Evolutionary conservation across 2,329 filamentous ascomycete genomes (phyloP), one percentile per base, ranked within the genome.

Genomic region (Kalmusia sp.): DNA sequence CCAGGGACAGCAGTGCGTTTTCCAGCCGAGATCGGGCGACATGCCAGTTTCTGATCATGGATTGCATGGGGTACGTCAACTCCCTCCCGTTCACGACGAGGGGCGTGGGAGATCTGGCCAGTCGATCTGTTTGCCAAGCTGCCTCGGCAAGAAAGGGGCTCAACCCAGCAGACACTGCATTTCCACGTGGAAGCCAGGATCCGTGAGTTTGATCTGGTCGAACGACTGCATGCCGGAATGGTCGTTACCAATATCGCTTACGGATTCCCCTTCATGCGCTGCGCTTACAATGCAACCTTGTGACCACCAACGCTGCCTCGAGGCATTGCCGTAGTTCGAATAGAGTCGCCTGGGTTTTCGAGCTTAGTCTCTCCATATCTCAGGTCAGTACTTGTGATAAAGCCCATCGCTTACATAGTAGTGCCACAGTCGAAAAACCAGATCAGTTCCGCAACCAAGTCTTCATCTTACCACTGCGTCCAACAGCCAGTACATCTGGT

Each of bases 111-210:
- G 30, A 45, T 45, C 28, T 45, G 30, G 41, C 41, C 41, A 34
- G 28, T 34, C 28, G 30, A 45, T 45, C 30, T 35, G 30, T 9
- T 14, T 38, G 35, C 17, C 12, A 24, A 45, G 30, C 12, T 2
- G n/a, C 19, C 28, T 45, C 41, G 41, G 41, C 14, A 25, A 3
- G 11, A 21, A 22, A 31, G 27, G 27, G 27, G 28, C 12, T 15
- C 11, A 12, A n/a, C 17, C 28, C 15, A 12, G 15, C 7, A 21
- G 25, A 17, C 14, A 17, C 30, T 24, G 39, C 25, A 30, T 43
- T 17, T n/a, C 30, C 41, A 45, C 41, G 41, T 34, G 40, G 40
- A 34, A n/a, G 28, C 28, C 19, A 35, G 41, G 41, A 45, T 45
- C 17, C 41, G n/a, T 25, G 19, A 45, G n/a, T 30, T 45, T 45